A percentile compares a stretch with the other conserved stretches of the same genome.
Conservation (phyloP, 148 eudicot species). For the Rhododendron griersonianum region DNA sequence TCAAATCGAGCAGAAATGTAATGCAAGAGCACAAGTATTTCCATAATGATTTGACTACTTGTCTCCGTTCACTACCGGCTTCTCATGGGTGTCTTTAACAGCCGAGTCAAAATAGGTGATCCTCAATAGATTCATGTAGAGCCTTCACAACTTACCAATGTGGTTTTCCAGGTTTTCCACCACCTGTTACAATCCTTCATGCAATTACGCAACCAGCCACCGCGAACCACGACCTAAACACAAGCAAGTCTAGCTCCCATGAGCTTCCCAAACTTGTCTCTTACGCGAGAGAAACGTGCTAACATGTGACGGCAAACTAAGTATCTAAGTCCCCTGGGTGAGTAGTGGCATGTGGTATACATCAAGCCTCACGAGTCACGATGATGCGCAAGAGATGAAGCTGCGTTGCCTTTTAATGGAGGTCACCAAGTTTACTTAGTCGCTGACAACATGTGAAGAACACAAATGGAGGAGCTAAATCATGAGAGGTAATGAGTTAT, state of each 20-base stretch:
- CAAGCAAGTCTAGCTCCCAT: not conserved
- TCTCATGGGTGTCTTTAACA: not conserved
- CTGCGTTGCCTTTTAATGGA: not conserved
- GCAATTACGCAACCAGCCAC: not conserved
- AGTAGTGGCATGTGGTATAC: not conserved
- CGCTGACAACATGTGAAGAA: not conserved
- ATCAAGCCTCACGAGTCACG: not conserved
- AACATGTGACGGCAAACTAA: not conserved
- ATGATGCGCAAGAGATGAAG: not conserved
- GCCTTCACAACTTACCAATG: not conserved
- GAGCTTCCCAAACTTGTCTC: not conserved
- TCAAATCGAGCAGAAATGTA: not conserved
- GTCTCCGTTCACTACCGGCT: not conserved
- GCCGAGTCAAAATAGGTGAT: not conserved
- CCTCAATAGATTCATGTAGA: not conserved
- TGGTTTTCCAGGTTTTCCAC: not conserved
- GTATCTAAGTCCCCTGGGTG: not conserved
- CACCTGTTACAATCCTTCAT: not conserved
- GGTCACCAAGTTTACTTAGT: not conserved
- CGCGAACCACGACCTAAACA: not conserved
- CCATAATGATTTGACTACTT: not conserved
- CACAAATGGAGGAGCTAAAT: not conserved
- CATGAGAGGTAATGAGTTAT: not conserved
- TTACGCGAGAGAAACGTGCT: not conserved
- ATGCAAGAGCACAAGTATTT: not conserved